phyloP scores from a whole-genome alignment of 1,284 basidiomycete genomes.

The Abortiporus biennis region DNA sequence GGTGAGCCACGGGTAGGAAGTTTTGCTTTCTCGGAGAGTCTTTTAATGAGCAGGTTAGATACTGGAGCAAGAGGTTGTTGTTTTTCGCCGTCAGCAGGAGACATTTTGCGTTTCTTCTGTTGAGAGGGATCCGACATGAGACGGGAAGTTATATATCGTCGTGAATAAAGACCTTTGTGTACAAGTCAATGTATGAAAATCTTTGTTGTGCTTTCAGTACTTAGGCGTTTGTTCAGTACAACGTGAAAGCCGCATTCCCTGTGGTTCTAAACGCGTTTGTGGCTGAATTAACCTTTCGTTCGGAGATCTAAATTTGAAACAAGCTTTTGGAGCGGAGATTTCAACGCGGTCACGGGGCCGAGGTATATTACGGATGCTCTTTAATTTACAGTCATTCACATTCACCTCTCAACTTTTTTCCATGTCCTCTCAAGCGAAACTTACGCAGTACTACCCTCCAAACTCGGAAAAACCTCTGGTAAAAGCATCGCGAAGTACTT shows the following conservation, averaged over 20 bases:
- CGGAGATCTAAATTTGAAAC: slow-evolving; percentile 4
- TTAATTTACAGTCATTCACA: too few relatives aligned
- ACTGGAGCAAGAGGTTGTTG: slow-evolving; percentile 29
- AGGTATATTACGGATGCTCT: too few relatives aligned
- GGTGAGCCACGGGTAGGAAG: slow-evolving; percentile 86
- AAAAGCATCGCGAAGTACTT: too few relatives aligned
- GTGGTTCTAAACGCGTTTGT: slow-evolving; percentile 11
- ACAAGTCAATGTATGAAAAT: too few relatives aligned
- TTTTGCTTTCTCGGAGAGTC: slow-evolving; percentile 75
- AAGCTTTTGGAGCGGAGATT: neutral
- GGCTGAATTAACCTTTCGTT: slow-evolving; percentile 8
- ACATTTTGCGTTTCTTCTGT: slow-evolving; percentile 57
- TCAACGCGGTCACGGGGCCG: neutral
- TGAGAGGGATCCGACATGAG: slow-evolving; percentile 28
- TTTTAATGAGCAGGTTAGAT: slow-evolving; percentile 75
- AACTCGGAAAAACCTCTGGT: too few relatives aligned
- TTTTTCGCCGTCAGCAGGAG: slow-evolving; percentile 23
- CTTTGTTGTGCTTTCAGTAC: too few relatives aligned
- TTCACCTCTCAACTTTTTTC: too few relatives aligned
- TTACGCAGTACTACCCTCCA: too few relatives aligned
- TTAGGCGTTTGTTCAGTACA: too few relatives aligned
- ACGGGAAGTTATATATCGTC: slow-evolving; percentile 2
- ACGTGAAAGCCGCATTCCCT: slow-evolving; percentile 8
- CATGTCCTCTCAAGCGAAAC: too few relatives aligned
- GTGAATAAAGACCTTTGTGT: slow-evolving; percentile 3